phyloP scores from a whole-genome alignment of 345 rosid genomes.

The Eucalyptus erythrocorys region DNA sequence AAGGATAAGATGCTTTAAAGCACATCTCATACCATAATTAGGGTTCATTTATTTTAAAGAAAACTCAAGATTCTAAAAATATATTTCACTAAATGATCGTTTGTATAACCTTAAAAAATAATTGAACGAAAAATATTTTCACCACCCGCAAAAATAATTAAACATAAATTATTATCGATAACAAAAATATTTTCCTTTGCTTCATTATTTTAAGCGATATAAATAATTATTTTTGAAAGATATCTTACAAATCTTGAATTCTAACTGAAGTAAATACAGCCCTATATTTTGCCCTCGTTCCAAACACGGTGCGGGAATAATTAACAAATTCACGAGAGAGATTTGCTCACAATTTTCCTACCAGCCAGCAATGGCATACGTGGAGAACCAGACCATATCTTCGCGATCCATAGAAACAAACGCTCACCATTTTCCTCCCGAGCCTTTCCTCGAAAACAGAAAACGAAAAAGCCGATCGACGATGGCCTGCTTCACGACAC shows the following conservation, averaged over 20 bases:
- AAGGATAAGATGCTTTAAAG: too few relatives aligned
- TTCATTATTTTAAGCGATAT: too few relatives aligned
- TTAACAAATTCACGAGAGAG: background rate
- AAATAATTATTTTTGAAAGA: too few relatives aligned
- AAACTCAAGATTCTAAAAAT: too few relatives aligned
- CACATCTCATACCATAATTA: background rate
- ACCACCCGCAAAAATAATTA: too few relatives aligned
- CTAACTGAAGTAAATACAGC: background rate
- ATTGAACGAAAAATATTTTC: too few relatives aligned
- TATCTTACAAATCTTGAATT: too few relatives aligned
- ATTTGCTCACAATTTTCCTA: background rate
- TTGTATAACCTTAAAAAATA: too few relatives aligned
- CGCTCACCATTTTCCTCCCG: background rate
- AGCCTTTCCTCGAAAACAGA: background rate
- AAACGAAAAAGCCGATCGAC: background rate
- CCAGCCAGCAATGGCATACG: background rate
- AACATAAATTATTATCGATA: too few relatives aligned
- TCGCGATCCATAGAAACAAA: background rate
- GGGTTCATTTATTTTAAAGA: too few relatives aligned
- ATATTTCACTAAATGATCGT: too few relatives aligned
- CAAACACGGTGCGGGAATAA: background rate
- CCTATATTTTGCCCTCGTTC: background rate
- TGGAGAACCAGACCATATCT: background rate
- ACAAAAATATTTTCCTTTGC: too few relatives aligned
- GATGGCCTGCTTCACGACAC: background rate